Percentiles rank a stretch among this genome's conserved stretches.
Conservation (phyloP, 306 rosid genomes). For the Glycine soja region DNA sequence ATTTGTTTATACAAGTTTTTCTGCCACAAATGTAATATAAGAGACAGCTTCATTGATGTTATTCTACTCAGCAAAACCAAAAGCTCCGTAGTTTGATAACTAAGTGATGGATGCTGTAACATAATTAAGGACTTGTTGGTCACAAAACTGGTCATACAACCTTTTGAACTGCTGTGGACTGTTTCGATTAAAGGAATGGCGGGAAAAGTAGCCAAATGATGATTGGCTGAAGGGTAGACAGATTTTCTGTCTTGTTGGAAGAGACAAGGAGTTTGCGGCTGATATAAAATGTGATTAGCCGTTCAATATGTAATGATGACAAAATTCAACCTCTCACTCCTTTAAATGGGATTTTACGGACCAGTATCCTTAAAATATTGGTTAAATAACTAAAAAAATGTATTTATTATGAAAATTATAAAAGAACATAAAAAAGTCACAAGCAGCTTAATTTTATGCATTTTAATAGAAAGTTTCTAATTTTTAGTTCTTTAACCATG, state of each 20-base stretch:
- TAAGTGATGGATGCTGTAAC: constrained; percentile 3
- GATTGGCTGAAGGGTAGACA: not conserved
- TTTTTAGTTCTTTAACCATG: too few relatives aligned
- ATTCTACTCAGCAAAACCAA: not conserved
- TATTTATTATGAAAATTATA: too few relatives aligned
- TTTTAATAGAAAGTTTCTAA: too few relatives aligned
- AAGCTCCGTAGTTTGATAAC: not conserved
- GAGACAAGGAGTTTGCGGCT: not conserved
- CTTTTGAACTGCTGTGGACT: constrained; percentile 4
- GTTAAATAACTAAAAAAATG: too few relatives aligned
- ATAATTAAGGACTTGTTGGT: not conserved
- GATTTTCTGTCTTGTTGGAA: not conserved
- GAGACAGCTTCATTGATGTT: constrained; percentile 5
- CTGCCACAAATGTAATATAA: constrained; percentile 15
- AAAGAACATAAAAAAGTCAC: too few relatives aligned
- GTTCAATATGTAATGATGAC: not conserved
- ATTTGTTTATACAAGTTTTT: constrained; percentile 12
- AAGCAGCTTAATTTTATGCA: too few relatives aligned
- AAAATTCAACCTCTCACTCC: constrained; percentile 10
- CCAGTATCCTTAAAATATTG: too few relatives aligned
- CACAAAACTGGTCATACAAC: not conserved
- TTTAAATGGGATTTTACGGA: not conserved
- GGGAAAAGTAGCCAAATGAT: not conserved
- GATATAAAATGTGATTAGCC: constrained; percentile 1
- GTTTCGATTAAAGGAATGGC: not conserved